These are phyloP conservation scores for Scheffersomyces coipomensis DNA, from an alignment of 805 yeast genomes.

Conservation along the genomic window DNA sequence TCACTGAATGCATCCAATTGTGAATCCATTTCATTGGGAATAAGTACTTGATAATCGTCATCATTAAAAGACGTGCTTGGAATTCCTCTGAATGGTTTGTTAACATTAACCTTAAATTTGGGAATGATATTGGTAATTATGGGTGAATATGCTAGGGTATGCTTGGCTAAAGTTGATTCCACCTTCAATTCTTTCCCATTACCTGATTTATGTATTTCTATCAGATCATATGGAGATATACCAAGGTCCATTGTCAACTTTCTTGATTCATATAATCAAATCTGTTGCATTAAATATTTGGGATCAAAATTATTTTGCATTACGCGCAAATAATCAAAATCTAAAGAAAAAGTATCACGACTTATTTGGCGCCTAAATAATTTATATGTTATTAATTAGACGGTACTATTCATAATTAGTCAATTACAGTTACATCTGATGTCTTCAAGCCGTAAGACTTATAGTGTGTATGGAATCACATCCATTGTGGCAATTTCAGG, in stretches of 20 bases:
- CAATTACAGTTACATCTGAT: too few species aligned
- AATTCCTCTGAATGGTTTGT: constrained; percentile 34
- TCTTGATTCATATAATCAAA: too few species aligned
- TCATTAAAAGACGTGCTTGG: constrained; percentile 33
- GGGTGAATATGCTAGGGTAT: constrained; percentile 43
- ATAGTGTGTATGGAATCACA: constrained; percentile 14
- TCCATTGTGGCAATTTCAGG: constrained; percentile 24
- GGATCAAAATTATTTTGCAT: too few species aligned
- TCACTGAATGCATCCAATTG: constrained; percentile 38
- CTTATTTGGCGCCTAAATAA: too few species aligned
- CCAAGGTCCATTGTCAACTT: constrained; percentile 10
- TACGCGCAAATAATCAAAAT: too few species aligned
- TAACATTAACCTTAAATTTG: constrained; percentile 26
- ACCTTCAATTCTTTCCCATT: constrained; percentile 1
- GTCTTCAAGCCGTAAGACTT: constrained; percentile 7
- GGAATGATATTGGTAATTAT: constrained; percentile 31
- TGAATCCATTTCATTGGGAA: constrained; percentile 34
- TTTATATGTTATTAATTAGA: too few species aligned
- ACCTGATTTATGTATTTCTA: constrained; percentile 6
- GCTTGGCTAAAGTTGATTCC: constrained; percentile 19
- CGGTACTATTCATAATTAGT: too few species aligned
- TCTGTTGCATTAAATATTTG: too few species aligned
- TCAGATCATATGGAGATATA: constrained; percentile 8
- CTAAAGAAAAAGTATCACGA: too few species aligned
- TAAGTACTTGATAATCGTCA: constrained; percentile 32